A percentile compares a stretch with the other conserved stretches of the same genome.
Conservation (phyloP, 495 filamentous ascomycete species). For the Hyaloscypha bicolor region DNA sequence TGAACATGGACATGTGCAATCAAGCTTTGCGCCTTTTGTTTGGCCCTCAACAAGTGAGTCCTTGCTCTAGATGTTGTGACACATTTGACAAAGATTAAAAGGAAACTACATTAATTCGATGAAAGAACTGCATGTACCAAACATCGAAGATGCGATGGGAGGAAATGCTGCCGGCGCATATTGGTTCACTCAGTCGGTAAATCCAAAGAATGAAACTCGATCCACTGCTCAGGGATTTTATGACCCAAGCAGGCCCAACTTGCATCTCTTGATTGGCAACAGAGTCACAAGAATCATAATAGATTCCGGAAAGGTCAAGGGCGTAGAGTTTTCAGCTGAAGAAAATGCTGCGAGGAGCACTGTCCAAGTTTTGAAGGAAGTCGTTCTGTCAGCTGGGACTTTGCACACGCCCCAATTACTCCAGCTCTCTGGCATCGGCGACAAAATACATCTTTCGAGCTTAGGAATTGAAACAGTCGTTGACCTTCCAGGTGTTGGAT, state of each 20-base stretch:
- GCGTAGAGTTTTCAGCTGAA: constrained; percentile 64
- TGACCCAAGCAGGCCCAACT: not conserved
- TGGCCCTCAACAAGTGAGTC: constrained; percentile 15
- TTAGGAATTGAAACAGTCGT: constrained; percentile 52
- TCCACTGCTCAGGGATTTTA: constrained; percentile 11
- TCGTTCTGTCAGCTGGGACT: constrained; percentile 62
- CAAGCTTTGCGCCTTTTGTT: constrained; percentile 11
- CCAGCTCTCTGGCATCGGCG: constrained; percentile 64
- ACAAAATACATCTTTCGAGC: constrained; percentile 45
- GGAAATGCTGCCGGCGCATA: constrained; percentile 11
- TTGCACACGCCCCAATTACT: constrained; percentile 66
- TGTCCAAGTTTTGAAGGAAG: constrained; percentile 40
- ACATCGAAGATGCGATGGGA: constrained; percentile 4
- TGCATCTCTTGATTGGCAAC: constrained; percentile 13
- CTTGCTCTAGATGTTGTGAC: not conserved
- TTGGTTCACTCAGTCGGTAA: constrained; percentile 1
- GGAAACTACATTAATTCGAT: constrained; percentile 10
- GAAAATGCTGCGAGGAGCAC: not conserved
- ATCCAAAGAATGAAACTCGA: constrained; percentile 5
- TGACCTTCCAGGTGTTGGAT: constrained; percentile 62
- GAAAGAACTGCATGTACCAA: constrained; percentile 5
- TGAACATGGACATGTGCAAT: constrained; percentile 1
- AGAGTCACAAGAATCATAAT: constrained; percentile 60
- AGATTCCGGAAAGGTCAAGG: constrained; percentile 52
- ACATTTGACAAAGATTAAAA: not conserved